Evolutionary conservation across 148 eudicot species (phyloP), one percentile per base, ranked within the genome.

Genomic region (Silene latifolia): DNA sequence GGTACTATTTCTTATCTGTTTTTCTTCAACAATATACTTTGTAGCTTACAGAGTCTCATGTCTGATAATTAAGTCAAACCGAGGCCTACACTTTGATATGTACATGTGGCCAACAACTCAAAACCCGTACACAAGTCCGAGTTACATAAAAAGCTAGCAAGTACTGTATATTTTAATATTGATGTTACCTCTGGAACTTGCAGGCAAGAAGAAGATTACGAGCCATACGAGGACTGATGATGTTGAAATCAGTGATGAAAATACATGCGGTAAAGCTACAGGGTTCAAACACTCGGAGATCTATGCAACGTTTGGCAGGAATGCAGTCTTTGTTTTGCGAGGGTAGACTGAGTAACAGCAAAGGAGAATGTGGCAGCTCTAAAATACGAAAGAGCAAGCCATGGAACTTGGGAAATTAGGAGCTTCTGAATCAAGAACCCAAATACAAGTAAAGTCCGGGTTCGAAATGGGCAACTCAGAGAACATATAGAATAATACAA

Each of bases 241-340:
- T 93, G 83, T 72, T 94, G 74, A 87, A 86, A 74, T 73, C 88
- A 51, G 67, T 86, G 71, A 83, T 90, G 74, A 86, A 87, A 80
- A 93, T 91, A 53, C 82, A 87, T 3, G 80, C 86, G 53, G 86
- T 83, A 24, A 89, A 84, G 73, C 88, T 89, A 13, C 93, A 87
- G 63, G 89, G 96, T 7, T 77, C 89, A 48, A 88, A 83, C 44
- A 84, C 98, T 69, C 83, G 90, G 25, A 90, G 83, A 81, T 87
- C 85, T 65, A 90, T 94, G 97, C 97, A 92, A 82, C 81, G 88
- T 61, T 76, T 94, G 72, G 90, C 91, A 4, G 89, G 92, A 4
- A 87, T 92, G 74, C 98, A 90, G 75, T 62, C 85, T 69, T 90
- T 92, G 80, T 79, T 94, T 72, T 86, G 82, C 24, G 87, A 89